These are phyloP conservation scores for Vitis hybrid DNA, from an alignment of 177 flowering plant species.

Conservation along the genomic window DNA sequence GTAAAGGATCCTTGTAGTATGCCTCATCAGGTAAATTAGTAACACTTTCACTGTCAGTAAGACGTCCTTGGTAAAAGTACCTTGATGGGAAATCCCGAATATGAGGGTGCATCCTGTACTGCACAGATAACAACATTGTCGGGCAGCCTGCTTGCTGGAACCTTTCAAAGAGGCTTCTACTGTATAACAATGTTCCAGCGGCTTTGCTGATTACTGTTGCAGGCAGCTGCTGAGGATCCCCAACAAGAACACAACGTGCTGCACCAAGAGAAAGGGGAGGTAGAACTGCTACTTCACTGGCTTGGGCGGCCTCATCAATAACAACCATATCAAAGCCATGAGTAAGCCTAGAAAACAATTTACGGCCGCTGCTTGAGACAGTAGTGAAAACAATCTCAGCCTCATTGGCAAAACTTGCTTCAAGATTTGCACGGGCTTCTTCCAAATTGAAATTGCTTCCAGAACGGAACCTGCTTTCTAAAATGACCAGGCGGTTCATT, in stretches of 20 bases:
- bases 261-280: conserved; percentile 97
- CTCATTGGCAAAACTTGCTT: conserved; percentile 98
- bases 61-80: conserved; percentile 93
- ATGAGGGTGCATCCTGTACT: conserved; percentile 96
- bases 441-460: conserved; percentile 73
- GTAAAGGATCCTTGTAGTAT: conserved; percentile 72
- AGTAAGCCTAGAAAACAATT: conserved; percentile 82
- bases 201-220: conserved; percentile 98
- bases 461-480: conserved; percentile 72
- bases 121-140: conserved; percentile 88
- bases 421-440: conserved; percentile 90
- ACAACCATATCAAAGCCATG: conserved; percentile 99
- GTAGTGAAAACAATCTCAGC: conserved; percentile 99
- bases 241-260: conserved; percentile 98
- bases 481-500: conserved; percentile 75
- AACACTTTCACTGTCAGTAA: conserved; percentile 87
- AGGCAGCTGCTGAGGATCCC: conserved; percentile 99
- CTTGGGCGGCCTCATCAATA: conserved; percentile 98
- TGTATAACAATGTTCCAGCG: conserved; percentile 85
- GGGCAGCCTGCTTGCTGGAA: conserved; percentile 97
- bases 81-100: conserved; percentile 95
- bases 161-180: conserved; percentile 94
- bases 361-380: conserved; percentile 94
- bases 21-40: conserved; percentile 67
- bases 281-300: conserved; percentile 89